Evolutionary conservation across 306 rosid genomes (phyloP).

Genomic region (Acacia melanoxylon): DNA sequence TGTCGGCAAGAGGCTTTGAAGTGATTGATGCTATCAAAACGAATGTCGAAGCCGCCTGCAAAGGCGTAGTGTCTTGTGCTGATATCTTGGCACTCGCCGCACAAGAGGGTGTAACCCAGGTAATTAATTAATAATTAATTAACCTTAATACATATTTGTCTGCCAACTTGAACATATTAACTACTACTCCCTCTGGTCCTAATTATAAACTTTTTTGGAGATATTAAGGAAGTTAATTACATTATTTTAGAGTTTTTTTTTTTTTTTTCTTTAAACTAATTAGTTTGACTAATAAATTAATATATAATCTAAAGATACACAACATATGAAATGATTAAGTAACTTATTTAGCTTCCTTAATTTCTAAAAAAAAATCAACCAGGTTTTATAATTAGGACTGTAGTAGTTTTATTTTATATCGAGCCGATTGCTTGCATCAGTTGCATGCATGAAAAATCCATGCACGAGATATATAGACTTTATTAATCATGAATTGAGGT

Average conservation of each 20-base stretch:
- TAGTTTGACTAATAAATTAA: no score
- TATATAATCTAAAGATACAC: no score
- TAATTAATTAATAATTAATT: not conserved
- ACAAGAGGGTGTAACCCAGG: constrained; percentile 66
- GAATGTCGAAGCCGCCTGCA: constrained; percentile 70
- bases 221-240: no score
- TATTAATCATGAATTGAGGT: no score
- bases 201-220: no score
- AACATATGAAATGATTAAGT: no score
- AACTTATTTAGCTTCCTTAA: no score
- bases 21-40: constrained; percentile 77
- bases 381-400: no score
- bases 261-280: no score
- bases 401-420: not conserved
- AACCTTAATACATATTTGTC: not conserved
- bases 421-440: not conserved
- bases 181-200: no score
- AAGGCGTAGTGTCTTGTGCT: constrained; percentile 70
- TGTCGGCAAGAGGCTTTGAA: constrained; percentile 64
- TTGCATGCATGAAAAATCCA: not conserved
- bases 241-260: no score
- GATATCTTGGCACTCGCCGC: constrained; percentile 82
- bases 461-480: not conserved
- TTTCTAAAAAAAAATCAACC: no score
- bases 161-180: not conserved